Percentiles rank a stretch among this genome's conserved stretches.
These are phyloP conservation scores for Lipomyces japonicus DNA, from an alignment of 805 yeast genomes.

Conservation along the genomic window DNA sequence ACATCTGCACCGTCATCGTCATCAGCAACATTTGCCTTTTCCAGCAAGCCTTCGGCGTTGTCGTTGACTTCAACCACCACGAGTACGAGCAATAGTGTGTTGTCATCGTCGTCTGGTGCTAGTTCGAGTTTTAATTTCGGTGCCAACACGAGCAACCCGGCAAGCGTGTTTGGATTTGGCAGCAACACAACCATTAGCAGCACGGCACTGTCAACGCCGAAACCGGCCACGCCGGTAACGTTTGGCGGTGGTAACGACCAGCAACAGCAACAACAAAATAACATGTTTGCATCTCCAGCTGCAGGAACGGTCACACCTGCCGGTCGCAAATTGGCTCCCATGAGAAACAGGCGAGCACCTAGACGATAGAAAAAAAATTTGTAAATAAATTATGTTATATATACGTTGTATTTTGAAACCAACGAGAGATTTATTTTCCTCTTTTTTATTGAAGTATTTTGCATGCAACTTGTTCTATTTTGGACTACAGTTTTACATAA, in stretches of 20 bases:
- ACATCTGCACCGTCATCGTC: neutral
- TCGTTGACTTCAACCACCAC: slow-evolving; percentile 4
- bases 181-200: slow-evolving; percentile 1
- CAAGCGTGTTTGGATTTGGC: slow-evolving; percentile 26
- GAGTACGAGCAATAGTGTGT: neutral
- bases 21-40: neutral
- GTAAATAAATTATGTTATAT: neutral
- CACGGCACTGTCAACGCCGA: slow-evolving; percentile 6
- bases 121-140: slow-evolving; percentile 10
- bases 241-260: neutral
- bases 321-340: slow-evolving; percentile 25
- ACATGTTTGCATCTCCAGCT: slow-evolving; percentile 23
- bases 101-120: slow-evolving; percentile 1
- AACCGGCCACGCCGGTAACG: neutral
- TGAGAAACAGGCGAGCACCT: slow-evolving; percentile 17
- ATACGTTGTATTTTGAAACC: neutral
- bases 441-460: too few relatives aligned
- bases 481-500: too few relatives aligned
- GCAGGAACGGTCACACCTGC: slow-evolving; percentile 13
- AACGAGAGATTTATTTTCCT: too few relatives aligned
- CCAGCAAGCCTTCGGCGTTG: neutral
- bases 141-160: slow-evolving; percentile 12
- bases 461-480: too few relatives aligned
- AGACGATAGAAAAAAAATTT: slow-evolving; percentile 4
- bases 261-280: slow-evolving; percentile 3